A percentile compares a stretch with the other conserved stretches of the same genome.
phyloP scores from a whole-genome alignment of 345 rosid genomes.

The Populus tremula region DNA sequence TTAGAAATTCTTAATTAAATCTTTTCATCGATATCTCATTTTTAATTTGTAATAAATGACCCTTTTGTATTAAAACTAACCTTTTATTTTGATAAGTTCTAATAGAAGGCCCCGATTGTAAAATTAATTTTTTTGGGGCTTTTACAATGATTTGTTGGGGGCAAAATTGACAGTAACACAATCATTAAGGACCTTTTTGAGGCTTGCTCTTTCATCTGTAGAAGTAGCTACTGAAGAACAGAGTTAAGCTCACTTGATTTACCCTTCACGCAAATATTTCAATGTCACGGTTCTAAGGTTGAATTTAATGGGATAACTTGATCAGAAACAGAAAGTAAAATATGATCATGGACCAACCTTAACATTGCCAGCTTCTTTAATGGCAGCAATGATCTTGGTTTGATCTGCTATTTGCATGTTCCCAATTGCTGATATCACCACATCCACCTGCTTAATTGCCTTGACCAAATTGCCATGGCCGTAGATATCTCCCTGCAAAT shows the following conservation, averaged over 20 bases:
- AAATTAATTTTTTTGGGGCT: no score
- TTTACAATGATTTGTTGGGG: no score
- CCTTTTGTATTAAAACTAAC: no score
- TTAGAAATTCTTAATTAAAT: neutral
- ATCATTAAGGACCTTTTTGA: no score
- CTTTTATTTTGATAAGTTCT: no score
- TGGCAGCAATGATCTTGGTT: conserved; percentile 43
- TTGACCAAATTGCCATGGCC: conserved; percentile 49
- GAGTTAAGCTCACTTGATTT: no score
- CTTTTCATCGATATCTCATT: neutral
- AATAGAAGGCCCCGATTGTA: no score
- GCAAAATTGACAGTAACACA: no score
- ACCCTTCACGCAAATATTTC: neutral
- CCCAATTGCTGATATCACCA: conserved; percentile 49
- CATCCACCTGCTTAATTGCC: conserved; percentile 53
- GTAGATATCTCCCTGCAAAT: conserved; percentile 32
- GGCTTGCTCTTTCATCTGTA: no score
- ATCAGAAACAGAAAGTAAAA: neutral
- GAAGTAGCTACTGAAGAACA: no score
- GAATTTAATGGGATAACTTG: neutral
- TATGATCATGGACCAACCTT: conserved; percentile 30
- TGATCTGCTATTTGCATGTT: conserved; percentile 35
- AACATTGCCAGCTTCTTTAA: conserved; percentile 51
- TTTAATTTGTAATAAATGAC: neutral
- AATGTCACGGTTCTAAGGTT: neutral